phyloP scores from a whole-genome alignment of 768 basidiomycete species.

The Boletus huronensis region DNA sequence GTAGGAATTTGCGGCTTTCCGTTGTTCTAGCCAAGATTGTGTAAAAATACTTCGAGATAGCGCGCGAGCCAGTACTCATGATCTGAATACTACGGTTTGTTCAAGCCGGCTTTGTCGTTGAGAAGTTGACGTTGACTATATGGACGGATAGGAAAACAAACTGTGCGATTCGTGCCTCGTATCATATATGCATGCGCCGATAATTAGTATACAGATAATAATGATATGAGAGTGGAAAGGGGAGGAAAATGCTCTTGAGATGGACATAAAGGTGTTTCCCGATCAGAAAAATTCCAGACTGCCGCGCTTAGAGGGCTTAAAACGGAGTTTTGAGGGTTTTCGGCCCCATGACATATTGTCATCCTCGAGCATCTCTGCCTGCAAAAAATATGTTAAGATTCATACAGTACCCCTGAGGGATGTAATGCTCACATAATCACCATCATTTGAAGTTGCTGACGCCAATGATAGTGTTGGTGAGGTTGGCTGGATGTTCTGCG shows the following conservation, averaged over 20 bases:
- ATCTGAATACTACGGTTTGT: neutral
- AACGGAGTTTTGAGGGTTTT: neutral
- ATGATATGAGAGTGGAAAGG: neutral
- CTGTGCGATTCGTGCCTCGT: neutral
- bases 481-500: conserved; percentile 9
- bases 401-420: neutral
- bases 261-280: neutral
- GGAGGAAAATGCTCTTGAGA: neutral
- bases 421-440: conserved; percentile 15
- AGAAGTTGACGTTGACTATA: neutral
- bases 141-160: neutral
- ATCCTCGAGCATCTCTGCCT: conserved; percentile 30
- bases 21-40: neutral
- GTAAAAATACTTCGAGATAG: conserved; percentile 6
- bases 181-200: conserved; percentile 14
- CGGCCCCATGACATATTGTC: conserved; percentile 29
- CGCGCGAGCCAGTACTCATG: neutral
- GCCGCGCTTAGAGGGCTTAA: conserved; percentile 7
- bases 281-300: conserved; percentile 11
- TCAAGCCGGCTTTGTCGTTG: neutral
- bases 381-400: neutral
- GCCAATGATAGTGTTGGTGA: conserved; percentile 5
- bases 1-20: neutral
- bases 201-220: conserved; percentile 2
- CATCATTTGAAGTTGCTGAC: neutral